Percentiles rank a stretch among this genome's conserved stretches.
Conservation (phyloP, 2,329 filamentous ascomycete genomes). For the Aspergillus niger region DNA sequence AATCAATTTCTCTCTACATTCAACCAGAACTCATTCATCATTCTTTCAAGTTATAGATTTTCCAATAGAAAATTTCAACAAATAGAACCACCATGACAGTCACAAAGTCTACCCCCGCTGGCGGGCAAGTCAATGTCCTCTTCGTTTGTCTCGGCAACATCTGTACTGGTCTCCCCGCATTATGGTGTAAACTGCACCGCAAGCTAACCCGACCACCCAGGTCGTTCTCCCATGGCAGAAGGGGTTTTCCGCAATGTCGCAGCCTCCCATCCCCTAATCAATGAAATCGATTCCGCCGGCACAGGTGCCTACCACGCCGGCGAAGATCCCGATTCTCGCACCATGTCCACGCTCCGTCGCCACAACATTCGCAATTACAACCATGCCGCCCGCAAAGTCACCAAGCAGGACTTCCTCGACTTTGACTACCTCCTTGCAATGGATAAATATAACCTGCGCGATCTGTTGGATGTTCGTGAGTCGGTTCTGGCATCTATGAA, state of each 20-base stretch:
- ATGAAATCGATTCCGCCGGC: conserved; percentile 80
- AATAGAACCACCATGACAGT: conserved; percentile 24
- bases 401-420: conserved; percentile 70
- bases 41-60: background rate
- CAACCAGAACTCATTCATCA: background rate
- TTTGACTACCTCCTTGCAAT: conserved; percentile 97
- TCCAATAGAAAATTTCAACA: background rate
- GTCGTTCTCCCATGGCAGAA: conserved; percentile 90
- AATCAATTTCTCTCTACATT: background rate
- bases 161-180: conserved; percentile 53
- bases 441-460: conserved; percentile 78
- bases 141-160: conserved; percentile 99
- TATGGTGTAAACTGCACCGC: background rate
- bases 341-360: conserved; percentile 72
- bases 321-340: conserved; percentile 76
- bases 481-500: conserved; percentile 54
- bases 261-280: conserved; percentile 61
- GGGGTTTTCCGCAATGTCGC: conserved; percentile 79
- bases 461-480: conserved; percentile 64
- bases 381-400: conserved; percentile 75
- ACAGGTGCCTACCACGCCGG: conserved; percentile 86
- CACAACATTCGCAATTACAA: conserved; percentile 77
- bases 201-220: conserved; percentile 33
- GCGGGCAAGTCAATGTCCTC: conserved; percentile 65
- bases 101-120: conserved; percentile 15